Conservation (phyloP, 768 basidiomycete genomes). For the Galerina marginata region DNA sequence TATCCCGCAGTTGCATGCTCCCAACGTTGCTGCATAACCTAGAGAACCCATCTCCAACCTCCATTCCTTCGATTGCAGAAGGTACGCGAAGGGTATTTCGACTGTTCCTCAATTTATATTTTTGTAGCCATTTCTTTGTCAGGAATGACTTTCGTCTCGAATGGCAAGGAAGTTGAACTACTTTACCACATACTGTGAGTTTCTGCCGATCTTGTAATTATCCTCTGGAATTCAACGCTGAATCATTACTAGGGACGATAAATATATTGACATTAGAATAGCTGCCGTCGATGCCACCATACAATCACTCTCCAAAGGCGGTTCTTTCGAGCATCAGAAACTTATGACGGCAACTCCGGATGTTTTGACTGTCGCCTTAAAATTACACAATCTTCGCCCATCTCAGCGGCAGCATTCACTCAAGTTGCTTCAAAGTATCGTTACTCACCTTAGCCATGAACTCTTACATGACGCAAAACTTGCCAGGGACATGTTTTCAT, state of each 20-base stretch:
- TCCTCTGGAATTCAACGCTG: not conserved
- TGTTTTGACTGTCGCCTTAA: not conserved
- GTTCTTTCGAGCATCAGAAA: not conserved
- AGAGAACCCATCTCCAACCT: not conserved
- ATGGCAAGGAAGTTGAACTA: not conserved
- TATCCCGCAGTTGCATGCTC: not conserved
- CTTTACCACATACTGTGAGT: conserved; percentile 1
- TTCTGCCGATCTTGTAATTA: not conserved
- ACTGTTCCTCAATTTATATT: not conserved
- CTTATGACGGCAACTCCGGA: not conserved
- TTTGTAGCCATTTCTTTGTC: not conserved
- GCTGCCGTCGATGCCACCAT: not conserved
- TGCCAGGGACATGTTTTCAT: not conserved
- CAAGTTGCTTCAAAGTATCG: not conserved
- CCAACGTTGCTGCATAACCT: not conserved
- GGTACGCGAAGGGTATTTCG: not conserved
- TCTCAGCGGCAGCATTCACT: conserved; percentile 1
- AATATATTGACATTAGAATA: not conserved
- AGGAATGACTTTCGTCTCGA: not conserved
- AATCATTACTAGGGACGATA: not conserved
- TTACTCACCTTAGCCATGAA: not conserved
- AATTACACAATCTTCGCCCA: not conserved
- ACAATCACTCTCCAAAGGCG: not conserved
- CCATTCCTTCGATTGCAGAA: not conserved
- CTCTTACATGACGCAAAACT: not conserved